These are phyloP conservation scores for Melocanna baccifera DNA, from an alignment of 176 grass and related monocot species.

Conservation along the genomic window DNA sequence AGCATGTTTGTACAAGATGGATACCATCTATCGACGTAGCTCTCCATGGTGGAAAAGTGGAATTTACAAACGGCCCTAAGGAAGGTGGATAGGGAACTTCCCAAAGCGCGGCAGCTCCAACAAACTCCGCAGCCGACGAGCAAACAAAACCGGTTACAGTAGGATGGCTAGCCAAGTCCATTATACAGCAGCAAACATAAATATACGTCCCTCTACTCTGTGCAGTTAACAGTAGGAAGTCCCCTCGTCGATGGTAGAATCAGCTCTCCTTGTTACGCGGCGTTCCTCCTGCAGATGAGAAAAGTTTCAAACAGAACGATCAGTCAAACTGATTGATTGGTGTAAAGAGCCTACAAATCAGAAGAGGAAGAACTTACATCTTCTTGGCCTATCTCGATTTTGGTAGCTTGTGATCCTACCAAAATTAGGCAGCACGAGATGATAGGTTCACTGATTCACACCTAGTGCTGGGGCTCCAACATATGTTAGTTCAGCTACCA, in stretches of 20 bases:
- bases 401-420: neutral
- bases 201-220: conserved; percentile 29
- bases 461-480: conserved; percentile 21
- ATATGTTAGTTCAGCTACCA: conserved; percentile 39
- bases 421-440: neutral
- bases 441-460: conserved; percentile 11
- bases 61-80: conserved; percentile 28
- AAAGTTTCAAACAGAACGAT: neutral
- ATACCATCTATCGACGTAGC: neutral
- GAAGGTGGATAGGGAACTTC: neutral
- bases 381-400: conserved; percentile 4
- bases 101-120: neutral
- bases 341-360: neutral
- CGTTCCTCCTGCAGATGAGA: neutral
- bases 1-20: conserved; percentile 32
- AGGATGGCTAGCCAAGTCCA: neutral
- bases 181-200: conserved; percentile 29
- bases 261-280: neutral
- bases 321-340: neutral
- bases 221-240: conserved; percentile 35
- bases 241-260: neutral
- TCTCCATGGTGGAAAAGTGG: conserved; percentile 8
- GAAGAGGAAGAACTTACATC: neutral
- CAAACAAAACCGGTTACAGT: conserved; percentile 2
- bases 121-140: conserved; percentile 10